These are phyloP conservation scores for Schoenoplectus triqueter DNA, from an alignment of 202 grass and related monocot genomes.

Conservation along the genomic window DNA sequence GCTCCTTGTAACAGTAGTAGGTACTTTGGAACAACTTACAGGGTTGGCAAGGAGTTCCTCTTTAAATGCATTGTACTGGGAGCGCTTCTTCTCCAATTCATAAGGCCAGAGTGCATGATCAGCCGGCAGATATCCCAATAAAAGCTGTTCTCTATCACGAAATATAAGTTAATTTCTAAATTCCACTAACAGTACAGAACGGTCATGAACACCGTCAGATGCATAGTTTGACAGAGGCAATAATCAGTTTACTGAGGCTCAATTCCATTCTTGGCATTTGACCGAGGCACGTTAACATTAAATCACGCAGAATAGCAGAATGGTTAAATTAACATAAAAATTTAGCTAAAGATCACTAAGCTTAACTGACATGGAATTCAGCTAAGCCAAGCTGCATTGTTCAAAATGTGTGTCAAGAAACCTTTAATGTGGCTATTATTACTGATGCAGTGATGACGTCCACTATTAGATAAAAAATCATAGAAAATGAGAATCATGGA, in stretches of 20 bases:
- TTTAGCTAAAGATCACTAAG: background rate
- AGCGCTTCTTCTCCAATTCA: conserved; percentile 89
- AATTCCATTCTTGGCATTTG: conserved; percentile 22
- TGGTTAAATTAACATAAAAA: conserved; percentile 14
- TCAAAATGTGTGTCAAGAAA: background rate
- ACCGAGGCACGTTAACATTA: background rate
- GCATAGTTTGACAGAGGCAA: conserved; percentile 13
- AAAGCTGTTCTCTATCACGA: conserved; percentile 93
- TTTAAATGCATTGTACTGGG: conserved; percentile 73
- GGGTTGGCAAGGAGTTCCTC: conserved; percentile 93
- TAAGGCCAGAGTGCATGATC: conserved; percentile 81
- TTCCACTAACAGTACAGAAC: conserved; percentile 23
- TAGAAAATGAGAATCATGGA: conserved; percentile 28
- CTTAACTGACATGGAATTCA: background rate
- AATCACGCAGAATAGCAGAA: conserved; percentile 13
- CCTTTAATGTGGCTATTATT: background rate
- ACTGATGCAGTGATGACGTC: background rate
- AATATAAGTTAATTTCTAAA: conserved; percentile 78
- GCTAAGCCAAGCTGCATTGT: background rate
- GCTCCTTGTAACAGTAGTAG: background rate
- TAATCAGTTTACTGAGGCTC: background rate
- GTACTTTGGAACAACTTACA: conserved; percentile 60
- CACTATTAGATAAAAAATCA: background rate
- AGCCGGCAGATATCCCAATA: conserved; percentile 86
- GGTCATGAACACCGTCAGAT: background rate